Evolutionary conservation across 768 basidiomycete species (phyloP).

Genomic region (Trametes punicea): DNA sequence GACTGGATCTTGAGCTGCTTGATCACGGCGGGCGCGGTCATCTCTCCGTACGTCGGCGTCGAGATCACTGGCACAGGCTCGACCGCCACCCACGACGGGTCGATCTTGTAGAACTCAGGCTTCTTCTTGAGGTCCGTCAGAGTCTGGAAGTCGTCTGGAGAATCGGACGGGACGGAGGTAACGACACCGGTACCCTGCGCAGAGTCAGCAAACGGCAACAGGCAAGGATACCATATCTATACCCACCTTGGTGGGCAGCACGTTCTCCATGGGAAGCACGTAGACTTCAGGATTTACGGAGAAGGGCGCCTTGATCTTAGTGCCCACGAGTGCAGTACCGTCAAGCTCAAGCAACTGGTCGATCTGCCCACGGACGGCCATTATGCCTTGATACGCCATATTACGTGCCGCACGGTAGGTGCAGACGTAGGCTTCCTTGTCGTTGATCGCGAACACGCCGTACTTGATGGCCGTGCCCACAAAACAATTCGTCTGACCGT

Average conservation of each 20-base stretch:
- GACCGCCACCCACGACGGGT: slow-evolving; percentile 80
- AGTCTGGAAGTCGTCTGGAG: slow-evolving; percentile 93
- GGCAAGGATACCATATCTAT: background rate
- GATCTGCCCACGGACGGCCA: slow-evolving; percentile 66
- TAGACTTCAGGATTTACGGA: slow-evolving; percentile 82
- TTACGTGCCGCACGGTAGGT: slow-evolving; percentile 92
- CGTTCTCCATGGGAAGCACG: slow-evolving; percentile 98
- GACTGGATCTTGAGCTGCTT: slow-evolving; percentile 92
- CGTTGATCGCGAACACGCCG: slow-evolving; percentile 85
- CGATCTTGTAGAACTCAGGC: slow-evolving; percentile 92
- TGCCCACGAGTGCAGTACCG: slow-evolving; percentile 79
- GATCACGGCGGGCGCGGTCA: slow-evolving; percentile 80
- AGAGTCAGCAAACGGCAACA: background rate
- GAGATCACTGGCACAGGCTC: slow-evolving; percentile 86
- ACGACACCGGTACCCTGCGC: slow-evolving; percentile 92
- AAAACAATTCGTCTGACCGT: slow-evolving; percentile 98
- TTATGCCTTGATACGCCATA: slow-evolving; percentile 93
- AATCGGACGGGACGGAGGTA: slow-evolving; percentile 97
- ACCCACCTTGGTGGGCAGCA: slow-evolving; percentile 85
- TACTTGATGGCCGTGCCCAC: slow-evolving; percentile 90
- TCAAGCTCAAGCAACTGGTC: slow-evolving; percentile 73
- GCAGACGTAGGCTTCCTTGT: slow-evolving; percentile 84
- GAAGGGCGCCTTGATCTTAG: slow-evolving; percentile 86
- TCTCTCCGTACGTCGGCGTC: slow-evolving; percentile 90
- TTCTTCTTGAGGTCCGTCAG: slow-evolving; percentile 93